Evolutionary conservation across 768 basidiomycete species (phyloP).

Genomic region (Amanita subjunquillea): DNA sequence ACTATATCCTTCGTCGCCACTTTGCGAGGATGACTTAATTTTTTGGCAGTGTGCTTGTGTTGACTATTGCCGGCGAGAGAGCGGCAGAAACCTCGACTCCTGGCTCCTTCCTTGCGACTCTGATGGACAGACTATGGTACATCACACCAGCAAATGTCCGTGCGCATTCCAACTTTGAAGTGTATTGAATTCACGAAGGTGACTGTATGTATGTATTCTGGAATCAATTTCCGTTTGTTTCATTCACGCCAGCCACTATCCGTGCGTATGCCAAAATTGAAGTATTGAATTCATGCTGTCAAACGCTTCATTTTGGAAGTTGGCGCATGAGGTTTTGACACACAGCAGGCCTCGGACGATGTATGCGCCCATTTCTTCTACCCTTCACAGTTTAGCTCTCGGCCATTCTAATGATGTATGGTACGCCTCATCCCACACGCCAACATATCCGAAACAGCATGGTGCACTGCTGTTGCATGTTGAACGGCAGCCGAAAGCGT

Average conservation of each 20-base stretch:
- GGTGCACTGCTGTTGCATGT: too few species aligned
- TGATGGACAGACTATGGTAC: slow-evolving; percentile 48
- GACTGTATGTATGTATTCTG: neutral
- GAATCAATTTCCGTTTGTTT: neutral
- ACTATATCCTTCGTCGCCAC: too few species aligned
- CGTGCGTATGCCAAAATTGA: too few species aligned
- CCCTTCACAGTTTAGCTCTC: too few species aligned
- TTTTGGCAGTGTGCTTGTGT: slow-evolving; percentile 36
- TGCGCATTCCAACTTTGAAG: slow-evolving; percentile 20
- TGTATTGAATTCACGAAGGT: slow-evolving; percentile 7
- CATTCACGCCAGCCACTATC: neutral
- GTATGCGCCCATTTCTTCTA: too few species aligned
- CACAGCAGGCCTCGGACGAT: too few species aligned
- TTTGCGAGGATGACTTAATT: neutral
- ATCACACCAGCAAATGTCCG: slow-evolving; percentile 23
- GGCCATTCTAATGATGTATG: too few species aligned
- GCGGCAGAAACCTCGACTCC: slow-evolving; percentile 50
- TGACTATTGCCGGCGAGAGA: slow-evolving; percentile 54
- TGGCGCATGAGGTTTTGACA: neutral
- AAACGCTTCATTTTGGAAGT: neutral
- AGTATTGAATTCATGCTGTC: neutral
- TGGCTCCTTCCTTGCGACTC: slow-evolving; percentile 52
- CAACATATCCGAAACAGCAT: too few species aligned
- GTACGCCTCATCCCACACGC: too few species aligned
- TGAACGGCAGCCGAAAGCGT: too few species aligned